phyloP scores from a whole-genome alignment of 768 basidiomycete species.

The Kwoniella bestiolae region DNA sequence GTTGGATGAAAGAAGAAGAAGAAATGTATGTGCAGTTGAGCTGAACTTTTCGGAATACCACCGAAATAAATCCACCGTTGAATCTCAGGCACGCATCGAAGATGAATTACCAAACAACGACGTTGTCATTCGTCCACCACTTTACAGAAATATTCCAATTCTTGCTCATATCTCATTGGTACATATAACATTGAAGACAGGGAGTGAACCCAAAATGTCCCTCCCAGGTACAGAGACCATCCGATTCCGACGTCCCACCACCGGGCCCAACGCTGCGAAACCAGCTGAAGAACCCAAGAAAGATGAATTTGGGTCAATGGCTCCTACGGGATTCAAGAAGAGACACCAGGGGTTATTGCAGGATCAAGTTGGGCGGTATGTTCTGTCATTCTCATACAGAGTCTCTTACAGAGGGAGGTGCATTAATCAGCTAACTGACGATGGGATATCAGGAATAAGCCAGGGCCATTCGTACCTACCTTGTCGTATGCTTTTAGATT shows the following conservation, averaged over 20 bases:
- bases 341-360: constrained; percentile 55
- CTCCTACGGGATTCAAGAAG: constrained; percentile 49
- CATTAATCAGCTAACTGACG: neutral
- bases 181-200: no score
- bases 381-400: neutral
- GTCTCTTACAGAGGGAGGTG: no score
- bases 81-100: neutral
- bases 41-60: neutral
- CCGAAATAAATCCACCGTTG: neutral
- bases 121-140: neutral
- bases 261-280: constrained; percentile 44
- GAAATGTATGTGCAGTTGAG: neutral
- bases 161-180: neutral
- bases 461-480: constrained; percentile 79
- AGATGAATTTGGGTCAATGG: constrained; percentile 46
- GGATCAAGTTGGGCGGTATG: constrained; percentile 51
- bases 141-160: no score
- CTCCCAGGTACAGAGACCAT: constrained; percentile 54
- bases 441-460: constrained; percentile 29
- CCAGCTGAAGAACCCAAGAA: constrained; percentile 29
- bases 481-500: constrained; percentile 83
- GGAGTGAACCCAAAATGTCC: constrained; percentile 29
- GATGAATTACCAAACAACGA: neutral
- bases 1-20: neutral
- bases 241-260: constrained; percentile 52